Percentiles rank a stretch among this genome's conserved stretches.
phyloP scores from a whole-genome alignment of 2,329 filamentous ascomycete species.

The Acarospora socialis region DNA sequence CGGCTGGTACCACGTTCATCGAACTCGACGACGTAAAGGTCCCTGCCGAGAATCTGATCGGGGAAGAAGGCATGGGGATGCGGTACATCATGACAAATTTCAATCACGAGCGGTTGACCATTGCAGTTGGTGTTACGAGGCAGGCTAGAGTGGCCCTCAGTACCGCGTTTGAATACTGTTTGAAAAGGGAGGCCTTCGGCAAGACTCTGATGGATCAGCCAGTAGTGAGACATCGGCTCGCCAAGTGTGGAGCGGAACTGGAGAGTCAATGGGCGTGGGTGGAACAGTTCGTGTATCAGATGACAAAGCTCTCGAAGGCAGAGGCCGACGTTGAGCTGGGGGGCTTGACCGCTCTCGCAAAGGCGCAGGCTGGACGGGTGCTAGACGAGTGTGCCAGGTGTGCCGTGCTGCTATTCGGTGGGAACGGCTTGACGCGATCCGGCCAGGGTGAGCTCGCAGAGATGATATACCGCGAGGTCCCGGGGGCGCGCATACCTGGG shows the following conservation, averaged over 20 bases:
- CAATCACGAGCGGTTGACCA: slow-evolving; percentile 60
- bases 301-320: slow-evolving; percentile 42
- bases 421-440: slow-evolving; percentile 54
- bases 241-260: slow-evolving; percentile 52
- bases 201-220: slow-evolving; percentile 59
- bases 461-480: slow-evolving; percentile 50
- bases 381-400: slow-evolving; percentile 56
- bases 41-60: slow-evolving; percentile 55
- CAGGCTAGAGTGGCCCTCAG: slow-evolving; percentile 46
- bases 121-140: slow-evolving; percentile 49
- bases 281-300: slow-evolving; percentile 55
- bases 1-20: slow-evolving; percentile 59
- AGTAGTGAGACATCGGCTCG: slow-evolving; percentile 58
- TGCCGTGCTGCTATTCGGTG: slow-evolving; percentile 58
- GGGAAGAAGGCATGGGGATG: slow-evolving; percentile 57
- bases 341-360: slow-evolving; percentile 56
- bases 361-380: slow-evolving; percentile 59
- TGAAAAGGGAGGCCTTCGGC: slow-evolving; percentile 54
- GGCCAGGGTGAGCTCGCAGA: slow-evolving; percentile 60
- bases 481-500: slow-evolving; percentile 48
- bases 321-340: slow-evolving; percentile 43
- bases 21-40: slow-evolving; percentile 63
- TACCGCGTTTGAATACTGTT: slow-evolving; percentile 46
- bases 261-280: slow-evolving; percentile 61
- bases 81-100: slow-evolving; percentile 65